Percentiles rank a stretch among this genome's conserved stretches.
Evolutionary conservation across 1,139 yeast genomes (phyloP).

Genomic region (Candida sojae): DNA sequence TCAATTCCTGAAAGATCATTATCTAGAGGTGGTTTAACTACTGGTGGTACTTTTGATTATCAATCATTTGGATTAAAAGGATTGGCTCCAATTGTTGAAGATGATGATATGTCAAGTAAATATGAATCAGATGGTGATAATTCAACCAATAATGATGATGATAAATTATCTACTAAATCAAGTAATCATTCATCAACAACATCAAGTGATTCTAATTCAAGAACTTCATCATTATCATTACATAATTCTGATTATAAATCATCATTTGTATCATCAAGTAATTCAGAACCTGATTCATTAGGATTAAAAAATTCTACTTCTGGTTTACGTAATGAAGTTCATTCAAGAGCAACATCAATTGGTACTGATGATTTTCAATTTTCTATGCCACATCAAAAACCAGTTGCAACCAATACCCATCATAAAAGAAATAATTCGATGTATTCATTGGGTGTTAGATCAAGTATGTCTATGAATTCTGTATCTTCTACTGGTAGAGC

Average conservation of each 20-base stretch:
- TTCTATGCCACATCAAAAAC: constrained; percentile 4
- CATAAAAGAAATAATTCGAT: constrained; percentile 8
- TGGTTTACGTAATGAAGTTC: constrained; percentile 7
- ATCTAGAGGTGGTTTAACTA: constrained; percentile 12
- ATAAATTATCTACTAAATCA: constrained; percentile 19
- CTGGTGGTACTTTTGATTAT: constrained; percentile 24
- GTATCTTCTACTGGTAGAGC: constrained; percentile 23
- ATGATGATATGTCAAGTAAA: constrained; percentile 35
- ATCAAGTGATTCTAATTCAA: constrained; percentile 19
- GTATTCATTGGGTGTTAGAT: constrained; percentile 12
- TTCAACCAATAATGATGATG: constrained; percentile 5
- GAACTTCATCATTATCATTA: constrained; percentile 43
- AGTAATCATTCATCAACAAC: constrained; percentile 1
- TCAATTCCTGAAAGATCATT: constrained; percentile 15
- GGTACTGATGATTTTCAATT: constrained; percentile 13
- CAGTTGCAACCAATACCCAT: constrained; percentile 5
- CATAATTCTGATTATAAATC: constrained; percentile 41
- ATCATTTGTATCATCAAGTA: constrained; percentile 24
- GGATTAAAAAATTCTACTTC: constrained; percentile 5
- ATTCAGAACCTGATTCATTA: constrained; percentile 10
- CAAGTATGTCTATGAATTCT: constrained; percentile 17
- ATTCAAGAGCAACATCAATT: constrained; percentile 9
- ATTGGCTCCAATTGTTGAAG: constrained; percentile 44
- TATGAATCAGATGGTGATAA: constrained; percentile 36
- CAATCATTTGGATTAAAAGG: constrained; percentile 37